Base-by-base conservation (phyloP, 306 rosid genomes). In the Hippophae tibetana region DNA sequence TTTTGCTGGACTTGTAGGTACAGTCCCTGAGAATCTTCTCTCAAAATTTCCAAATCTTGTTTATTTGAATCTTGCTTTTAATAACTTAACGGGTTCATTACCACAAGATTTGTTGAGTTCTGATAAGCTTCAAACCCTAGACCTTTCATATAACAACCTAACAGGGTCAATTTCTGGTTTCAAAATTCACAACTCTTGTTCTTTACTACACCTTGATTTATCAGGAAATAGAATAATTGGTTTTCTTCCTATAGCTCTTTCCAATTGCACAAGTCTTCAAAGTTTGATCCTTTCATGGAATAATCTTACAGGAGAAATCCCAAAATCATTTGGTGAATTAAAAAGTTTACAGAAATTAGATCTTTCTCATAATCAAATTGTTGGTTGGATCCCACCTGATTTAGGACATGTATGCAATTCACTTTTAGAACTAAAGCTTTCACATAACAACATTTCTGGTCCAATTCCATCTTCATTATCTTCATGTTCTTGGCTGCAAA, bases 371-470 rank as follows among this genome's bases (percentile, higher is more conserved):
- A 90, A 90, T 68, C 94, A 81, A 66, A 72, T 90, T 44, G 83
- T 70, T 45, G 90, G 96, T 13, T 90, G 98, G 98, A 82, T 90
- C 67, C 98, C 98, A 66, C 63, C 65, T 54, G 98, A 87, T 51
- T 62, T 89, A 56, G 86, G 87, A 72, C 72, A 78, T 65, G 74
- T 76, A 3, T 90, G 98, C 74, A 67, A 46, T 54, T 82, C 86
- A n/a, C 92, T 90, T 61, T 56, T 66, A 45, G 96, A 90, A 53
- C 80, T 90, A 43, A 78, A 58, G 66, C 94, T 90, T 54, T 52
- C 76, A n/a, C 70, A 70, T 63, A 90, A 90, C 81, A 90, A 90
- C 75, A 64, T 90, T 43, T 73, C 95, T 0, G 98, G 98, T 18
- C 76, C 77, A 14, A 74, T 90, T 58, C 98, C 98, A 12, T 48